Evolutionary conservation across 352 stramenopile genomes (phyloP).

Genomic region (Phytopythium ostracodes): DNA sequence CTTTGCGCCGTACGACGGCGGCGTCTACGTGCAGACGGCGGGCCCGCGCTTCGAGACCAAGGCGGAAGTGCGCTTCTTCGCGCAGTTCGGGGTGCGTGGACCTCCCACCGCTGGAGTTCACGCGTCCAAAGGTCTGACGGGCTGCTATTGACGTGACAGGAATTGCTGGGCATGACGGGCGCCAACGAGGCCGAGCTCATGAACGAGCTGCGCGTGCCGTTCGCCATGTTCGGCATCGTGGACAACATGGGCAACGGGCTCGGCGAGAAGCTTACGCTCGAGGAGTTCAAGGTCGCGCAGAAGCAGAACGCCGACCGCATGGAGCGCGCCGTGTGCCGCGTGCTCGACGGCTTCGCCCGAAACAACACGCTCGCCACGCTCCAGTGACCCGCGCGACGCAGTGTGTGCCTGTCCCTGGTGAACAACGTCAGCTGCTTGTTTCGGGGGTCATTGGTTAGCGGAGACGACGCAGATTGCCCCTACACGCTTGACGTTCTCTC

Average conservation of each 20-base stretch:
- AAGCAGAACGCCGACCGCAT: constrained; percentile 68
- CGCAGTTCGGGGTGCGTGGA: constrained; percentile 49
- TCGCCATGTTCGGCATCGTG: constrained; percentile 86
- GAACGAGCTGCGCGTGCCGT: constrained; percentile 78
- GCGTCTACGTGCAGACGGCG: constrained; percentile 83
- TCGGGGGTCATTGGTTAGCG: no score
- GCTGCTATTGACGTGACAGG: neutral
- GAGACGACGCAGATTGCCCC: neutral
- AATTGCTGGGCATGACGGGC: constrained; percentile 88
- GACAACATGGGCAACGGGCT: constrained; percentile 89
- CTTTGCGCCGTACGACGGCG: constrained; percentile 61
- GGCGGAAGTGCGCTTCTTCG: constrained; percentile 87
- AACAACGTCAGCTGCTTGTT: no score
- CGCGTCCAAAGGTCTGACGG: neutral
- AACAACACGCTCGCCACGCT: constrained; percentile 29
- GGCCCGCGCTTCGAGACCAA: constrained; percentile 90
- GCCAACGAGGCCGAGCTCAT: constrained; percentile 84
- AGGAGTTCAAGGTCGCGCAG: constrained; percentile 77
- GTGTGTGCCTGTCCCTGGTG: no score
- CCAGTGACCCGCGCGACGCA: no score
- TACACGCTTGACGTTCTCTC: neutral
- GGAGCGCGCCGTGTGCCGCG: constrained; percentile 53
- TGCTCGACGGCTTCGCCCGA: constrained; percentile 48
- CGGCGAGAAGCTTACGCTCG: constrained; percentile 70
- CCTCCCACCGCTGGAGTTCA: neutral